Evolutionary conservation across 1,284 basidiomycete species (phyloP), one percentile per base, ranked within the genome.

Genomic region (Ceratobasidium theobromae): DNA sequence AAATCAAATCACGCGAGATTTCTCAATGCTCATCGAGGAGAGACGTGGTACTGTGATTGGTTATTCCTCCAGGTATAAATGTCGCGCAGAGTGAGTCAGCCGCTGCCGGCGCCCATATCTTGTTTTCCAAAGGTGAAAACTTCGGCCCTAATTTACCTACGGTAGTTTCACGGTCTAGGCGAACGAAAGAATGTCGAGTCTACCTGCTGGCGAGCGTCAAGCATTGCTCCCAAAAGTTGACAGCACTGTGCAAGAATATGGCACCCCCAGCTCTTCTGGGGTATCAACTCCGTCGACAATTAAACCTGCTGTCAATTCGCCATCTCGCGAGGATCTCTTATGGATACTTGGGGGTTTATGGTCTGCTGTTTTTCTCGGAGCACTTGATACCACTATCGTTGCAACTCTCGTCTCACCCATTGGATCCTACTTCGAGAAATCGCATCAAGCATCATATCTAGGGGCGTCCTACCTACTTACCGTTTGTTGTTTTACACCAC

Each of bases 381-480:
- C 91, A 53, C 82, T 94, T 70, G 91, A 94, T 74, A 89, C 90
- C 84, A 72, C 72, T 8, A 69, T 70, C 38, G 68, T 72, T 4
- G 90, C 90, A 32, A 91, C 90, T 0, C 81, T 93, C 51, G 77
- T 90, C 66, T 83, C 86, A 23, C 87, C 89, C 57, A 91, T 92
- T 71, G 89, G 89, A 53, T 89, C 86, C 72, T 82, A 88, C 73
- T 91, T 91, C 76, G 81, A 85, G 76, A 83, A 91, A 78, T 83
- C 88, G 70, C 83, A 89, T 77, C 85, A 89, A 70, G 84, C 91
- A 1, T 90, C 89, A 2, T 95, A 95, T 78, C 86, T 95, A 65
- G 93, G 91, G 28, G 93, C 92, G 9, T 85, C 91, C 2, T 93
- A 93, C 77, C 80, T 95, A 69, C 80, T 95, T 52, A 92, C 90